A percentile compares a stretch with the other conserved stretches of the same genome.
phyloP scores from a whole-genome alignment of 228 moss, liverwort and hornwort genomes.

The Sphagnum fallax region DNA sequence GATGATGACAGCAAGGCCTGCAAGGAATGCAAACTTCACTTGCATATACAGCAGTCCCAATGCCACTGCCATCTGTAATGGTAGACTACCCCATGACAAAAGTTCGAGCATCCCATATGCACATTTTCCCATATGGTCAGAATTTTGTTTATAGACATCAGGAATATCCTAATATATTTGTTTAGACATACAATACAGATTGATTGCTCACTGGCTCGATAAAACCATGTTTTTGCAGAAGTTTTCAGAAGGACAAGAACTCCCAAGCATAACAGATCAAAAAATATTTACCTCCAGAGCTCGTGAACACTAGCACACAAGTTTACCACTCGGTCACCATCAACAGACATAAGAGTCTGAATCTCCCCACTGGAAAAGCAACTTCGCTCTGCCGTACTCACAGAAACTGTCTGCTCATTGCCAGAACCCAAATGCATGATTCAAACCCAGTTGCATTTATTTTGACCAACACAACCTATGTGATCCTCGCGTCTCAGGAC shows the following conservation, averaged over 20 bases:
- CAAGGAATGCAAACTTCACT: conserved; percentile 91
- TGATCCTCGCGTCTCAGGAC: neutral
- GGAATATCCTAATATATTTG: neutral
- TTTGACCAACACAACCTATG: neutral
- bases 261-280: too few relatives aligned
- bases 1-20: conserved; percentile 79
- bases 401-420: conserved; percentile 54
- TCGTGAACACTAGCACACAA: conserved; percentile 71
- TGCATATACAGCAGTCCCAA: conserved; percentile 85
- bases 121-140: neutral
- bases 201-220: too few relatives aligned
- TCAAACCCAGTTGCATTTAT: neutral
- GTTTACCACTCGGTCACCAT: conserved; percentile 63
- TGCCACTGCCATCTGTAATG: conserved; percentile 79
- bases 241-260: too few relatives aligned
- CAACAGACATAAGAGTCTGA: conserved; percentile 91
- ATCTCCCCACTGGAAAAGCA: conserved; percentile 87
- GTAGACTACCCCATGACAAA: conserved; percentile 44
- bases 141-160: neutral
- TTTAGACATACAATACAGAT: neutral
- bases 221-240: too few relatives aligned
- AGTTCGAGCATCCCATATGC: neutral
- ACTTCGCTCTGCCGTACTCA: conserved; percentile 60
- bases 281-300: conserved; percentile 66
- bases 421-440: too few relatives aligned